Percentiles rank a stretch among this genome's conserved stretches.
phyloP scores from a whole-genome alignment of 2,329 filamentous ascomycete genomes.

The Phyllachora maydis region DNA sequence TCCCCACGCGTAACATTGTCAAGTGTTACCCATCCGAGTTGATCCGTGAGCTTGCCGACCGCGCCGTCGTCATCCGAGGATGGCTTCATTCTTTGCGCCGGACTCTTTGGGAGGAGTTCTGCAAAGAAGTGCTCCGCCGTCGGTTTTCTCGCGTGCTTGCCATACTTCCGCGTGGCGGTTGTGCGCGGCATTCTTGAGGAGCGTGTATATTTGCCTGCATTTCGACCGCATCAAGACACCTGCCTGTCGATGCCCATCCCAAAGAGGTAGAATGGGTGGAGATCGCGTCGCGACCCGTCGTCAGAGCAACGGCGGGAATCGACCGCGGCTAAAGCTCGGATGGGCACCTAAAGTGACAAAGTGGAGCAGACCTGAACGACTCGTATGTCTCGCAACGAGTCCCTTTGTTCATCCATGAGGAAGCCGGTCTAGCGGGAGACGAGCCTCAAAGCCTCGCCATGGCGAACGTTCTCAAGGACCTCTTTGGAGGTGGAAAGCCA shows the following conservation, averaged over 20 bases:
- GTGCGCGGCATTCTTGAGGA: constrained; percentile 30
- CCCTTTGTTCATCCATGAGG: no score
- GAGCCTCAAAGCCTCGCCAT: constrained; percentile 20
- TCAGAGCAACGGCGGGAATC: no score
- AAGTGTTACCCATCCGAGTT: constrained; percentile 6
- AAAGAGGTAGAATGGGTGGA: no score
- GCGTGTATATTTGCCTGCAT: no score
- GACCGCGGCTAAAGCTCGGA: no score
- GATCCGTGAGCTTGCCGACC: constrained; percentile 6
- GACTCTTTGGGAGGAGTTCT: constrained; percentile 29
- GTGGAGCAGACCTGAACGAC: no score
- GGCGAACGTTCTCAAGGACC: constrained; percentile 42
- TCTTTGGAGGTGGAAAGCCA: constrained; percentile 49
- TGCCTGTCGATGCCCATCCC: no score
- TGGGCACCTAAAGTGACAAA: no score
- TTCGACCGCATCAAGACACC: no score
- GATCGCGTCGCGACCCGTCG: no score
- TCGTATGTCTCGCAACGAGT: no score
- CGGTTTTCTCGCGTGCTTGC: constrained; percentile 23
- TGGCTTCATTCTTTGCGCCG: constrained; percentile 15
- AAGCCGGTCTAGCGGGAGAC: no score
- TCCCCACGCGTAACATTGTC: constrained; percentile 1
- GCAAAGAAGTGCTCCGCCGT: constrained; percentile 26
- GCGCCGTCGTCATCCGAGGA: constrained; percentile 2
- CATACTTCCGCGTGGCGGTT: constrained; percentile 24